phyloP scores from a whole-genome alignment of 768 basidiomycete genomes.

The Crassisporium funariophilum region DNA sequence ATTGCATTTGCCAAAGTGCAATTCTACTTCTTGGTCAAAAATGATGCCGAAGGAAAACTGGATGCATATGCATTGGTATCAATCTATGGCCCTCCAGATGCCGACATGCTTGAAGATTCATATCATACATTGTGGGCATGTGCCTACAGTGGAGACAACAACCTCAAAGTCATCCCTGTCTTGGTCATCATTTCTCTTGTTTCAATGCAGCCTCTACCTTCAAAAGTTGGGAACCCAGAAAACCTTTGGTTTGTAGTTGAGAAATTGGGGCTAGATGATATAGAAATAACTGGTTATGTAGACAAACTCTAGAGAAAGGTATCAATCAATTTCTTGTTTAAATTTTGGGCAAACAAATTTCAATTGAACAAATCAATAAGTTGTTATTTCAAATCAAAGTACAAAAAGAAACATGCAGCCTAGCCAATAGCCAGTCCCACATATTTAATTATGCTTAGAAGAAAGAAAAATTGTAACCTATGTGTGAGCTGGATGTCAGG shows the following conservation, averaged over 20 bases:
- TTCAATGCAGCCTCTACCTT: not conserved
- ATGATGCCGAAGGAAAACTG: not conserved
- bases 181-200: not conserved
- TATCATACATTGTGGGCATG: not conserved
- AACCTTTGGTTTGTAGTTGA: not conserved
- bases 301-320: not conserved
- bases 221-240: not conserved
- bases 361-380: too few species aligned
- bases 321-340: too few species aligned
- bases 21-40: not conserved
- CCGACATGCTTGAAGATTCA: not conserved
- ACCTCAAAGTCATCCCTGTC: not conserved
- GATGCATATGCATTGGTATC: not conserved
- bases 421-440: too few species aligned
- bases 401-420: too few species aligned
- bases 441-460: too few species aligned
- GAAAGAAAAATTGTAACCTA: not conserved
- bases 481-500: not conserved
- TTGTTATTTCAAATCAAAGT: too few species aligned
- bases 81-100: not conserved
- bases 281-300: not conserved
- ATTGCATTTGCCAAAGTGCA: not conserved
- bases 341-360: too few species aligned
- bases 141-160: not conserved
- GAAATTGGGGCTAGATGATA: not conserved